phyloP scores from a whole-genome alignment of 371 early-diverging fungal genomes.

The Apophysomyces ossiformis region DNA sequence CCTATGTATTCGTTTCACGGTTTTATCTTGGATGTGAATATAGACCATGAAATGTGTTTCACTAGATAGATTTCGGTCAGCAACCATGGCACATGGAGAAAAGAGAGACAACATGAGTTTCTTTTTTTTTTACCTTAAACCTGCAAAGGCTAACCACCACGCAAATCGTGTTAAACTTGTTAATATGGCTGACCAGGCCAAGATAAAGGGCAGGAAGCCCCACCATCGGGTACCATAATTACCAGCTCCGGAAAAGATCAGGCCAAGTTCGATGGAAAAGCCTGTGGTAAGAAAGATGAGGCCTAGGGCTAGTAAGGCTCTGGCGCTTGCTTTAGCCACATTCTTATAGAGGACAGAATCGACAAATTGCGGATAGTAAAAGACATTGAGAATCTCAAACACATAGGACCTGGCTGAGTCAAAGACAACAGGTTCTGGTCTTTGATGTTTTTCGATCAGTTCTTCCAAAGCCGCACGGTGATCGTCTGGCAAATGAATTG shows the following conservation, averaged over 20 bases:
- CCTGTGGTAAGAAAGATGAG: conserved; percentile 38
- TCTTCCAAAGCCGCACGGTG: conserved; percentile 46
- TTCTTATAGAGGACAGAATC: conserved; percentile 46
- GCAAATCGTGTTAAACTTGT: conserved; percentile 47
- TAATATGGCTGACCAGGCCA: conserved; percentile 42
- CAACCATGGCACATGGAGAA: not conserved
- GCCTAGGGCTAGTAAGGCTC: conserved; percentile 29
- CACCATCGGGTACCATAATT: conserved; percentile 36
- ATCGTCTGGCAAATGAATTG: conserved; percentile 51
- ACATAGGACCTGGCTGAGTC: conserved; percentile 51
- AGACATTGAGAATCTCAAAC: conserved; percentile 53
- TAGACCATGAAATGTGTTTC: conserved; percentile 44
- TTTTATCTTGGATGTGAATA: conserved; percentile 42
- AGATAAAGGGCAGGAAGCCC: conserved; percentile 42
- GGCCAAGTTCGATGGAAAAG: conserved; percentile 42
- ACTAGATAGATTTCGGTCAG: conserved; percentile 17
- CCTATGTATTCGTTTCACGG: conserved; percentile 39
- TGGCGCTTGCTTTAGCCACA: conserved; percentile 24
- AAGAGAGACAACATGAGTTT: not conserved
- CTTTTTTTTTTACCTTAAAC: conserved; percentile 35
- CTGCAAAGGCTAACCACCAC: conserved; percentile 49
- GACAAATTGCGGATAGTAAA: conserved; percentile 53
- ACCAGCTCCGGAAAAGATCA: conserved; percentile 43
- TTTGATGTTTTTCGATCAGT: conserved; percentile 43
- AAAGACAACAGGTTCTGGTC: conserved; percentile 54